Evolutionary conservation across 345 rosid genomes (phyloP).

Genomic region (Melaleuca quinquenervia): DNA sequence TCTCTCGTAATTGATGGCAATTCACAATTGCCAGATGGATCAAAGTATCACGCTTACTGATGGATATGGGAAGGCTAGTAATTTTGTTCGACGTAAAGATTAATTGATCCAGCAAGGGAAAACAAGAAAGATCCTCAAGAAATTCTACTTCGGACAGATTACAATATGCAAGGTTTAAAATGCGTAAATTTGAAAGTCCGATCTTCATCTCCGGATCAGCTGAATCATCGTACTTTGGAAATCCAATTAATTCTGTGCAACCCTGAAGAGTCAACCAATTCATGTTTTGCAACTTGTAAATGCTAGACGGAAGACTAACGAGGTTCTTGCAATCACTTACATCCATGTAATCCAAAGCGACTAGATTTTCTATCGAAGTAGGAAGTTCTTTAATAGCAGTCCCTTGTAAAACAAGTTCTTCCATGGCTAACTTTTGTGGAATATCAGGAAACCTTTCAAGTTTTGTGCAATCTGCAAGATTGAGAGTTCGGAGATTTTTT

Average conservation of each 20-base stretch:
- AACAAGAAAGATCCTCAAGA: too few species aligned
- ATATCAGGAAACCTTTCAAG: not conserved
- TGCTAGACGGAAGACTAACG: not conserved
- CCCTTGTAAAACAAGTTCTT: rapidly evolving
- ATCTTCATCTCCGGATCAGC: too few species aligned
- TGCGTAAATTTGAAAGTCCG: too few species aligned
- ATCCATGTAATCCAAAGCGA: not conserved
- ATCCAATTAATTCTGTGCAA: not conserved
- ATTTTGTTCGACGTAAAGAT: too few species aligned
- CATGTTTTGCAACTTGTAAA: not conserved
- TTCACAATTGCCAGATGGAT: too few species aligned
- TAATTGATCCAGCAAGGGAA: too few species aligned
- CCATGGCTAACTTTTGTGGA: not conserved
- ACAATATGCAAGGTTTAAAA: too few species aligned
- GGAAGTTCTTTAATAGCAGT: not conserved
- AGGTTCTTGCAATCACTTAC: not conserved
- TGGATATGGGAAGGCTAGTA: not conserved
- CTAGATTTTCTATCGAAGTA: not conserved
- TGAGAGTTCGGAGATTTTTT: not conserved
- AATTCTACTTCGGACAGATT: too few species aligned
- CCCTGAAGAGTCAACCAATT: not conserved
- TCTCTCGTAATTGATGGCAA: not conserved
- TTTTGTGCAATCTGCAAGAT: not conserved
- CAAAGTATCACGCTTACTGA: not conserved
- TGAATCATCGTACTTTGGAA: not conserved